phyloP scores from a whole-genome alignment of 805 yeast species.

The Cephaloascus albidus region DNA sequence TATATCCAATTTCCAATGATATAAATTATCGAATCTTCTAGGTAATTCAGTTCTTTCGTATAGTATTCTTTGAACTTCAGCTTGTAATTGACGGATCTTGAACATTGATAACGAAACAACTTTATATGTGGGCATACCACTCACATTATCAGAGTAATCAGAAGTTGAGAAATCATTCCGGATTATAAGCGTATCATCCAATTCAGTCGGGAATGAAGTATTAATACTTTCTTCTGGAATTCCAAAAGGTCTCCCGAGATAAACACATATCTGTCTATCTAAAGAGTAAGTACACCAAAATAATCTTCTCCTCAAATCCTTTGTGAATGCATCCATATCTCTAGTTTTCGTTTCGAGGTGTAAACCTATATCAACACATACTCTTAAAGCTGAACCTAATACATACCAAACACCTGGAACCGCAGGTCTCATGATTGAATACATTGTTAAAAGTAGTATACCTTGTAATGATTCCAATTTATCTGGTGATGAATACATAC shows the following conservation, averaged over 20 bases:
- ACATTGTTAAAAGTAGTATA: slow-evolving; percentile 54
- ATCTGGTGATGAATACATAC: slow-evolving; percentile 47
- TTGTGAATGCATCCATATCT: slow-evolving; percentile 38
- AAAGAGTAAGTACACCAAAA: slow-evolving; percentile 88
- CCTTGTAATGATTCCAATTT: slow-evolving; percentile 70
- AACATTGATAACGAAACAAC: slow-evolving; percentile 59
- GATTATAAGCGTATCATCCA: slow-evolving; percentile 63
- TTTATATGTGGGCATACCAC: slow-evolving; percentile 53
- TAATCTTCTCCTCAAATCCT: slow-evolving; percentile 64
- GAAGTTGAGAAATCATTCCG: slow-evolving; percentile 16
- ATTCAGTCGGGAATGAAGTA: slow-evolving; percentile 60
- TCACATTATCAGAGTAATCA: slow-evolving; percentile 29
- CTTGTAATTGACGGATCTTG: slow-evolving; percentile 63
- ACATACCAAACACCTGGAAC: slow-evolving; percentile 92
- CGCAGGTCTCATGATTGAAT: slow-evolving; percentile 81
- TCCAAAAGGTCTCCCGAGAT: slow-evolving; percentile 81
- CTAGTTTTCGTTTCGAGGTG: slow-evolving; percentile 48
- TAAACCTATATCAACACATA: slow-evolving; percentile 77
- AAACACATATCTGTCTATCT: slow-evolving; percentile 81
- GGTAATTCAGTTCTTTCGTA: slow-evolving; percentile 72
- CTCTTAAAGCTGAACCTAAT: slow-evolving; percentile 68
- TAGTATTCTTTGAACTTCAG: slow-evolving; percentile 62
- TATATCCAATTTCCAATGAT: slow-evolving; percentile 56
- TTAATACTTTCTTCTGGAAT: slow-evolving; percentile 75
- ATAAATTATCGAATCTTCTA: slow-evolving; percentile 39